Conservation (phyloP, 805 yeast species). For the Saccharomyces mikatae region DNA sequence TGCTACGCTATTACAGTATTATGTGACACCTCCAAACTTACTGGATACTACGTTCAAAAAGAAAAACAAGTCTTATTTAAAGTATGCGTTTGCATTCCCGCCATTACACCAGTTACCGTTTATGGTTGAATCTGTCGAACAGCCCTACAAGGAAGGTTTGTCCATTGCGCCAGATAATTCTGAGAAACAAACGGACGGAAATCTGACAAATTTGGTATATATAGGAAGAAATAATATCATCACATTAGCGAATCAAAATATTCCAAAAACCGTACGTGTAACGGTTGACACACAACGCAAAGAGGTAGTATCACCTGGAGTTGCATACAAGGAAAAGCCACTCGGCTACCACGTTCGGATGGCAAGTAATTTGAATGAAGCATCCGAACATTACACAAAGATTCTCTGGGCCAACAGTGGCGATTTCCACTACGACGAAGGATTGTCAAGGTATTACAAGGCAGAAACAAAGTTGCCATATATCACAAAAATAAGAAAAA, state of each 20-base stretch:
- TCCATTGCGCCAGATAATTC: slow-evolving; percentile 32
- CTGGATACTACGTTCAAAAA: slow-evolving; percentile 54
- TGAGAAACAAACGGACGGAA: not conserved
- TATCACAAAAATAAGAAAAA: slow-evolving; percentile 21
- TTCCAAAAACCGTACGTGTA: slow-evolving; percentile 73
- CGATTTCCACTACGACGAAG: slow-evolving; percentile 42
- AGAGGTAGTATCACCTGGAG: slow-evolving; percentile 59
- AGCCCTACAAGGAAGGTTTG: slow-evolving; percentile 55
- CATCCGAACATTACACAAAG: slow-evolving; percentile 60
- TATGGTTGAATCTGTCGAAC: slow-evolving; percentile 39
- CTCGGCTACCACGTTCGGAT: slow-evolving; percentile 72
- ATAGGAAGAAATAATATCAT: slow-evolving; percentile 57
- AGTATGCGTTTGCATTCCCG: slow-evolving; percentile 63
- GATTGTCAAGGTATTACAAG: slow-evolving; percentile 16
- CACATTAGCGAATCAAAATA: slow-evolving; percentile 49
- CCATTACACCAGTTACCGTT: slow-evolving; percentile 67
- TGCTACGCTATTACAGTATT: slow-evolving; percentile 67
- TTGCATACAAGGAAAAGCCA: slow-evolving; percentile 57
- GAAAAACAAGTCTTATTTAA: slow-evolving; percentile 40
- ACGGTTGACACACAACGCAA: slow-evolving; percentile 61
- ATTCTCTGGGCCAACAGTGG: slow-evolving; percentile 62
- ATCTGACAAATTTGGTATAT: slow-evolving; percentile 64
- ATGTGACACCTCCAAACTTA: slow-evolving; percentile 78
- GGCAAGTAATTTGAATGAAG: slow-evolving; percentile 47
- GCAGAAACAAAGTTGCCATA: slow-evolving; percentile 19